Conservation (phyloP, 83 land plant genomes). For the Larix sibirica region DNA sequence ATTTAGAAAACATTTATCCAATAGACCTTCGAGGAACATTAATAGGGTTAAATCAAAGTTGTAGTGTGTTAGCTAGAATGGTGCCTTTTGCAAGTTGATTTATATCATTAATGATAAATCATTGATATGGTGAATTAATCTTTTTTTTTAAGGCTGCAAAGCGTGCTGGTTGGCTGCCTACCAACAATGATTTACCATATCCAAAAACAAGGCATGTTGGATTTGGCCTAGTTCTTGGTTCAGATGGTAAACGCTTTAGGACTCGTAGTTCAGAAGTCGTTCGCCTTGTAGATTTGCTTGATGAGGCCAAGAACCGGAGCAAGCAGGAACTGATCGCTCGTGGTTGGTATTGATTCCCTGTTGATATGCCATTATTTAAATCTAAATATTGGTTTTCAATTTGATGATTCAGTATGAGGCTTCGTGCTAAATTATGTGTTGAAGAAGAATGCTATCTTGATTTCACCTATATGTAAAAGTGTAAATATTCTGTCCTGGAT, state of each 20-base stretch:
- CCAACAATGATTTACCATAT: constrained; percentile 21
- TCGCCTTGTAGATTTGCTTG: constrained; percentile 84
- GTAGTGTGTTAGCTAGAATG: background rate
- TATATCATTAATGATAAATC: background rate
- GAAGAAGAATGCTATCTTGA: background rate
- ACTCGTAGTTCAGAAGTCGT: constrained; percentile 88
- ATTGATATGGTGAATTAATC: background rate
- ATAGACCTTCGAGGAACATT: background rate
- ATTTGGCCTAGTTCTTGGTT: constrained; percentile 94
- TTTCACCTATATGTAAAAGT: background rate
- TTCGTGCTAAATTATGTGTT: background rate
- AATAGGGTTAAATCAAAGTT: background rate
- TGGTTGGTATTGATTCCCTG: constrained; percentile 22
- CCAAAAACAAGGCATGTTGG: constrained; percentile 93
- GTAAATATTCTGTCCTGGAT: background rate
- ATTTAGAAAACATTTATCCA: background rate
- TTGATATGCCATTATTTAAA: too few species aligned
- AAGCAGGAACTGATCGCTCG: constrained; percentile 66
- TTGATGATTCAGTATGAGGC: background rate
- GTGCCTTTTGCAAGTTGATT: background rate
- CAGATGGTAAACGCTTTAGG: constrained; percentile 89
- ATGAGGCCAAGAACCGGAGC: constrained; percentile 91
- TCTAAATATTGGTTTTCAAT: too few species aligned
- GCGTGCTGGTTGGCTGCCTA: constrained; percentile 86
- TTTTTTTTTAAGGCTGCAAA: constrained; percentile 71